phyloP scores from a whole-genome alignment of 2,329 filamentous ascomycete species.

The Cordyceps farinosa region DNA sequence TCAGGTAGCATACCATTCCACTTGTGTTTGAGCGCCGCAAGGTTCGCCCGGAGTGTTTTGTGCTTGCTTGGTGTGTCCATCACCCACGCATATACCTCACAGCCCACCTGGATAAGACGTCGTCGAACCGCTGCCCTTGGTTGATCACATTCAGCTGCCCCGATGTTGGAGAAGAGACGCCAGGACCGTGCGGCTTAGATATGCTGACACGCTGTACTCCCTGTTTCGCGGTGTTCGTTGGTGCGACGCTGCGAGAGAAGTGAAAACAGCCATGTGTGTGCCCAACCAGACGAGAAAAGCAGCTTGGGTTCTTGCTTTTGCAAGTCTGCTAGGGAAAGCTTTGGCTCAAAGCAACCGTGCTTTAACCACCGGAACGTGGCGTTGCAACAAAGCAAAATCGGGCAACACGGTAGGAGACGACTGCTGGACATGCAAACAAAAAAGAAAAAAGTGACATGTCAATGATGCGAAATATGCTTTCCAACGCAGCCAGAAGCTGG shows the following conservation, averaged over 20 bases:
- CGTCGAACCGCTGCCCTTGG: neutral
- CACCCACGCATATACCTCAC: too few species aligned
- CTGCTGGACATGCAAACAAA: neutral
- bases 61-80: neutral
- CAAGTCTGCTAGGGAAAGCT: constrained; percentile 2
- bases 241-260: too few species aligned
- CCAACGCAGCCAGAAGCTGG: neutral
- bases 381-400: constrained; percentile 3
- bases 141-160: neutral
- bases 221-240: too few species aligned
- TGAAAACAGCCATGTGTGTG: too few species aligned
- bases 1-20: constrained; percentile 5
- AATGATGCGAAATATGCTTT: neutral
- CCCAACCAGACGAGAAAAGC: too few species aligned
- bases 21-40: neutral
- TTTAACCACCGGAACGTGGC: constrained; percentile 5
- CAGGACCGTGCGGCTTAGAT: too few species aligned
- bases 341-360: neutral
- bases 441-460: constrained; percentile 11
- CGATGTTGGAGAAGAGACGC: too few species aligned
- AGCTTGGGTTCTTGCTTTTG: neutral
- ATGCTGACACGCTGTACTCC: too few species aligned
- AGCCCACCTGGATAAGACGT: too few species aligned
- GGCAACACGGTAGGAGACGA: neutral
- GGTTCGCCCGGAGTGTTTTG: neutral